Evolutionary conservation across 1,139 yeast genomes (phyloP), one percentile per base, ranked within the genome.

Genomic region (Zygoascus sp.): DNA sequence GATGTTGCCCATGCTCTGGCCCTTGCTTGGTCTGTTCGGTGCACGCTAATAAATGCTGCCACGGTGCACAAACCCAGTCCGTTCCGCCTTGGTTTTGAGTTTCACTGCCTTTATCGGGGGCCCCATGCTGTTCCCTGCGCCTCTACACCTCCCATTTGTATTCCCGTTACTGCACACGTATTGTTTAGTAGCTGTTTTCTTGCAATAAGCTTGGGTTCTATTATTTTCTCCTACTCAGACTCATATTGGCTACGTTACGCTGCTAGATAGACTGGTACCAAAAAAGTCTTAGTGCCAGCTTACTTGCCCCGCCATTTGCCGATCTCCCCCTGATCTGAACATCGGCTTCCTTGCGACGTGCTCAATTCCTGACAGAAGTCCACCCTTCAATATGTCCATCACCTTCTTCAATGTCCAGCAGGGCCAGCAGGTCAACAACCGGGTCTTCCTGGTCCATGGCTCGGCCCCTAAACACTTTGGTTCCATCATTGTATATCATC

Each of bases 401-500:
- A 20, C 22, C n/a, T 35, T 46, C 32, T 39, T 42, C 22, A 52
- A 52, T 32, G 44, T 50, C 11, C 36, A 23, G 21, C 34, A 35
- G 8, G 47, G 47, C 28, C 45, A 49, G 16, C 51, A 54, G 13
- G 62, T 65, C n/a, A 61, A 63, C 46, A 60, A 62, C 43, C 55
- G 69, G 13, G 32, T 65, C n/a, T 53, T 63, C 28, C 48, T 64
- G 35, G 52, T 64, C 13, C 64, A 61, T 40, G 68, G 68, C 2
- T 61, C 63, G 3, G 49, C 45, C 13, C 49, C 47, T 10, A 45
- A 45, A 3, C 48, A 50, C 36, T 58, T 59, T 37, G 60, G 57
- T 0, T 57, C 67, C 8, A 73, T 78, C n/a, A 66, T 73, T 2
- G 77, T 76, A 2, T 61, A 64, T 45, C 73, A 69, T 49, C 68